Evolutionary conservation across 2,329 filamentous ascomycete genomes (phyloP).

Genomic region (Aspergillus fructus): DNA sequence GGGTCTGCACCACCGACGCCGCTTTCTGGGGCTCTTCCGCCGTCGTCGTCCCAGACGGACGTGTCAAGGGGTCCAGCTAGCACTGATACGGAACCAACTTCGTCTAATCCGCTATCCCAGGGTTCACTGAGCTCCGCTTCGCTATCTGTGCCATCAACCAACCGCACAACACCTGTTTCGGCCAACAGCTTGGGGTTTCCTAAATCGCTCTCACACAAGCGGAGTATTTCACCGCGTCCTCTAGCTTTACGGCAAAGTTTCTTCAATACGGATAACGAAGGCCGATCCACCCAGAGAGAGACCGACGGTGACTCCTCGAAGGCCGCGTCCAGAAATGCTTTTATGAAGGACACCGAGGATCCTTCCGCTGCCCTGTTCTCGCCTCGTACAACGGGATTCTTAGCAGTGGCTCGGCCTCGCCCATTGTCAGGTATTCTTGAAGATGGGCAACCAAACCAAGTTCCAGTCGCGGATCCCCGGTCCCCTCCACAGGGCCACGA

Average conservation of each 20-base stretch:
- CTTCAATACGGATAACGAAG: slow-evolving; percentile 8
- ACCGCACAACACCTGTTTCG: slow-evolving; percentile 25
- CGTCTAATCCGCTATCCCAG: slow-evolving; percentile 24
- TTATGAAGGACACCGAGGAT: slow-evolving; percentile 38
- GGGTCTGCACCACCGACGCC: slow-evolving; percentile 32
- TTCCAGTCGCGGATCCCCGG: slow-evolving; percentile 35
- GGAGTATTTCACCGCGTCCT: slow-evolving; percentile 36
- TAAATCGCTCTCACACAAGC: slow-evolving; percentile 30
- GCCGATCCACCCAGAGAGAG: slow-evolving; percentile 20
- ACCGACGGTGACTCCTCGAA: slow-evolving; percentile 21
- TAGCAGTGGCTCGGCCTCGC: slow-evolving; percentile 37
- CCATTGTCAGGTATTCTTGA: slow-evolving; percentile 31
- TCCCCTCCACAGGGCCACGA: slow-evolving; percentile 41
- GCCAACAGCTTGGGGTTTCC: slow-evolving; percentile 23
- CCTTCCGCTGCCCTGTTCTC: slow-evolving; percentile 44
- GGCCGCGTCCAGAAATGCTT: slow-evolving; percentile 35
- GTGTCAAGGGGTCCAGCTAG: slow-evolving; percentile 11
- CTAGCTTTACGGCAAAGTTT: slow-evolving; percentile 38
- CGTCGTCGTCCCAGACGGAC: slow-evolving; percentile 2
- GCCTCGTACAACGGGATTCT: slow-evolving; percentile 45
- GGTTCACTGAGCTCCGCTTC: slow-evolving; percentile 25
- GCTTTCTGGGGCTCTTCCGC: slow-evolving; percentile 12
- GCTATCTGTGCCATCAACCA: slow-evolving; percentile 26
- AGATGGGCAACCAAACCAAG: slow-evolving; percentile 10
- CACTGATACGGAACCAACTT: slow-evolving; percentile 16